Percentiles rank a stretch among this genome's conserved stretches.
Evolutionary conservation across 768 basidiomycete genomes (phyloP).

Genomic region (Calocybe cyanea): DNA sequence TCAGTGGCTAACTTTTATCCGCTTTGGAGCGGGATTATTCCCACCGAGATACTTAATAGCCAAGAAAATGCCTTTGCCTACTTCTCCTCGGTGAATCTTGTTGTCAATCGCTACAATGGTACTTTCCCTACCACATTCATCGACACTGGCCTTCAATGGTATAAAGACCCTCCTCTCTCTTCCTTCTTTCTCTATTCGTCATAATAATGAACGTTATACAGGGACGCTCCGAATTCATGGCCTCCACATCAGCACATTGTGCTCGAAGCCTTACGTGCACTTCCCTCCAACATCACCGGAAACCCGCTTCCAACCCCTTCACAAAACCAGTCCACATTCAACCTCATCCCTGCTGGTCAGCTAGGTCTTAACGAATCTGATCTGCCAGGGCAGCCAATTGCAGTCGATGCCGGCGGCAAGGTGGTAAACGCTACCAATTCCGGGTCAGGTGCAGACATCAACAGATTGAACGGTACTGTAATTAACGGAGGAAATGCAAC

Average conservation of each 20-base stretch:
- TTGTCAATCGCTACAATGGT: slow-evolving; percentile 84
- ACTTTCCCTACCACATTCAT: slow-evolving; percentile 80
- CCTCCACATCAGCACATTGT: slow-evolving; percentile 82
- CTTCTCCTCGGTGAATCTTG: slow-evolving; percentile 74
- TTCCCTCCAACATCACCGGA: slow-evolving; percentile 70
- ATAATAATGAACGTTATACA: slow-evolving; percentile 17
- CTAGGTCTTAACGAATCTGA: slow-evolving; percentile 68
- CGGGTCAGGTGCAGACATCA: slow-evolving; percentile 60
- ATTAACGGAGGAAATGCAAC: slow-evolving; percentile 64
- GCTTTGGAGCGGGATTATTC: slow-evolving; percentile 83
- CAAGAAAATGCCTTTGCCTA: slow-evolving; percentile 60
- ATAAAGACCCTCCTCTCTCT: neutral
- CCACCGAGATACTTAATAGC: slow-evolving; percentile 58
- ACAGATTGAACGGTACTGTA: slow-evolving; percentile 48
- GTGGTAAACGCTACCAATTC: slow-evolving; percentile 43
- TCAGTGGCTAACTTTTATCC: slow-evolving; percentile 81
- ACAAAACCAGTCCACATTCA: slow-evolving; percentile 54
- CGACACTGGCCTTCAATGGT: slow-evolving; percentile 82
- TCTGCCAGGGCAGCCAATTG: slow-evolving; percentile 66
- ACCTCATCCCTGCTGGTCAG: slow-evolving; percentile 75
- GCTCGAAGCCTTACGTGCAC: slow-evolving; percentile 68
- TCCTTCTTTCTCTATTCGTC: neutral
- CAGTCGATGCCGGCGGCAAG: slow-evolving; percentile 20
- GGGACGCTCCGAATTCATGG: slow-evolving; percentile 90
- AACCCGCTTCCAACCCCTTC: slow-evolving; percentile 48